A percentile compares a stretch with the other conserved stretches of the same genome.
These are phyloP conservation scores for Penicillium dipodomyicola DNA, from an alignment of 495 filamentous ascomycete species.

Conservation along the genomic window DNA sequence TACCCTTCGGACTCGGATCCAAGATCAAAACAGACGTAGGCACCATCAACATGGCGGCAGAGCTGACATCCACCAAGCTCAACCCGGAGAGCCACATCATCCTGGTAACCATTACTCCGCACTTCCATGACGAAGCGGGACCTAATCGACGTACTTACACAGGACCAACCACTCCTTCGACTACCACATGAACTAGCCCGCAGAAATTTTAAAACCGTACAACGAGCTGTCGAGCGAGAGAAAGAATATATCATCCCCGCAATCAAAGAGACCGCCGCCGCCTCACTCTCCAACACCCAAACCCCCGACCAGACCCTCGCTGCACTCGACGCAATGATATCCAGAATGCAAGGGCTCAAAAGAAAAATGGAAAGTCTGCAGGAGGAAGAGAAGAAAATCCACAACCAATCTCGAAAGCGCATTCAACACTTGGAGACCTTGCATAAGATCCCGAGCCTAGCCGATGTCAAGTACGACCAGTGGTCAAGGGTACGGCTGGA, in stretches of 20 bases:
- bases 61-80: slow-evolving; percentile 63
- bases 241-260: slow-evolving; percentile 64
- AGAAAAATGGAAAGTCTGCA: slow-evolving; percentile 76
- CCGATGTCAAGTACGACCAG: slow-evolving; percentile 89
- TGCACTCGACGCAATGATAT: slow-evolving; percentile 79
- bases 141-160: slow-evolving; percentile 13
- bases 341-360: slow-evolving; percentile 78
- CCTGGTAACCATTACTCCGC: slow-evolving; percentile 47
- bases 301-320: slow-evolving; percentile 67
- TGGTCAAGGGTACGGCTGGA: slow-evolving; percentile 83
- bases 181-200: slow-evolving; percentile 87
- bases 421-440: slow-evolving; percentile 77
- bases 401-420: slow-evolving; percentile 69
- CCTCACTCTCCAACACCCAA: slow-evolving; percentile 58
- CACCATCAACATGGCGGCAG: slow-evolving; percentile 42
- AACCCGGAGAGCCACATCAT: slow-evolving; percentile 72
- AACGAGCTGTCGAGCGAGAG: slow-evolving; percentile 77
- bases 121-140: slow-evolving; percentile 11
- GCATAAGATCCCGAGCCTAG: slow-evolving; percentile 73
- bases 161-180: slow-evolving; percentile 95
- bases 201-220: slow-evolving; percentile 87
- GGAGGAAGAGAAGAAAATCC: slow-evolving; percentile 71
- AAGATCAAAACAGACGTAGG: background rate
- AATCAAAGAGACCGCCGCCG: slow-evolving; percentile 67
- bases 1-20: background rate